A percentile compares a stretch with the other conserved stretches of the same genome.
phyloP scores from a whole-genome alignment of 805 yeast genomes.

The Metschnikowia kofuensis region DNA sequence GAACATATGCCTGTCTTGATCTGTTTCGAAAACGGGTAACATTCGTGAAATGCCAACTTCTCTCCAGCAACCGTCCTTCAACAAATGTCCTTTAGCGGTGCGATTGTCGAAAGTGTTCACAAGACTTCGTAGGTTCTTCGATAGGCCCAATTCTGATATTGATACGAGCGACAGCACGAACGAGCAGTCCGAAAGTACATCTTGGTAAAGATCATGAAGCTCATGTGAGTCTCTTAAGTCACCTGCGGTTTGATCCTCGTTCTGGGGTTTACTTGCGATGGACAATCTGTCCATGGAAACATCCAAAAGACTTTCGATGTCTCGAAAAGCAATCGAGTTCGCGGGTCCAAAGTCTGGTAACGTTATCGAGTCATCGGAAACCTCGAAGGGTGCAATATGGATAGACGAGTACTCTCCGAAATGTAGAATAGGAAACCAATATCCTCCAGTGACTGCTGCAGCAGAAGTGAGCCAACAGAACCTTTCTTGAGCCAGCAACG shows the following conservation, averaged over 20 bases:
- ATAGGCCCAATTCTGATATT: conserved; percentile 24
- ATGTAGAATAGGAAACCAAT: conserved; percentile 16
- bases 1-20: conserved; percentile 25
- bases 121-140: conserved; percentile 13
- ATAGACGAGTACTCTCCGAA: conserved; percentile 6
- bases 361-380: conserved; percentile 1
- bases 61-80: conserved; percentile 53
- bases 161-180: conserved; percentile 68
- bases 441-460: conserved; percentile 11
- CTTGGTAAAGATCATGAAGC: conserved; percentile 40
- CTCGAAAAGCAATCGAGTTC: conserved; percentile 2
- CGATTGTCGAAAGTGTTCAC: conserved; percentile 23
- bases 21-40: conserved; percentile 34
- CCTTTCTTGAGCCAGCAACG: conserved; percentile 16
- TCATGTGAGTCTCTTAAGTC: not conserved
- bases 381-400: conserved; percentile 8
- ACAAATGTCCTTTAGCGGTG: conserved; percentile 34
- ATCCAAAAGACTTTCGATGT: not conserved
- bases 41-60: conserved; percentile 45
- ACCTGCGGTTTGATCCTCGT: not conserved
- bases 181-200: conserved; percentile 64
- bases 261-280: not conserved
- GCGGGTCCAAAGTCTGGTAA: conserved; percentile 5
- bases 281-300: not conserved
- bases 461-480: conserved; percentile 18